Evolutionary conservation across 148 eudicot genomes (phyloP).

Genomic region (Camellia sinensis): DNA sequence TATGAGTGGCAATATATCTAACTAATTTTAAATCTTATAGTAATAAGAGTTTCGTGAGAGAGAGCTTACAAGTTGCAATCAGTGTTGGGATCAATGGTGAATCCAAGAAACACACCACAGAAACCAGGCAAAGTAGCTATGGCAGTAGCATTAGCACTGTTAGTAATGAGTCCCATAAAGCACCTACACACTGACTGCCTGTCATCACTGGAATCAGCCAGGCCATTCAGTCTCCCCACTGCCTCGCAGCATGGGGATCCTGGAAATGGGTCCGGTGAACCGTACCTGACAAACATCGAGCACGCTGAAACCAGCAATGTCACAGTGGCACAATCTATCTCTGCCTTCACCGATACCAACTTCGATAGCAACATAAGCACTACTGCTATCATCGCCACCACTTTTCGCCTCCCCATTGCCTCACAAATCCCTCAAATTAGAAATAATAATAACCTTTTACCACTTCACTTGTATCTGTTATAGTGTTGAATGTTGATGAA

Average conservation of each 20-base stretch:
- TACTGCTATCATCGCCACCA: background rate
- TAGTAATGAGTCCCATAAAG: constrained; percentile 67
- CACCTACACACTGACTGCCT: constrained; percentile 59
- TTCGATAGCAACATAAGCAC: constrained; percentile 9
- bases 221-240: constrained; percentile 40
- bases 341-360: constrained; percentile 8
- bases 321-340: constrained; percentile 61
- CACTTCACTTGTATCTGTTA: background rate
- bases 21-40: background rate
- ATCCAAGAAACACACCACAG: constrained; percentile 87
- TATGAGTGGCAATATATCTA: background rate
- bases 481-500: background rate
- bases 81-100: constrained; percentile 69
- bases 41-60: background rate
- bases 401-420: background rate
- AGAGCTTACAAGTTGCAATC: constrained; percentile 60
- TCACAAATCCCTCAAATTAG: background rate
- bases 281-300: constrained; percentile 64
- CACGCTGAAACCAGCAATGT: constrained; percentile 63
- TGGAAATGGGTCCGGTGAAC: constrained; percentile 77
- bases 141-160: constrained; percentile 65
- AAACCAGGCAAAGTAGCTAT: constrained; percentile 84
- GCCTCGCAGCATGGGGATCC: constrained; percentile 85
- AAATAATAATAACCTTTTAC: no score
- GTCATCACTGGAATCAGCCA: constrained; percentile 43